phyloP scores from a whole-genome alignment of 139 green algal genomes.

The Ulvella scutata region DNA sequence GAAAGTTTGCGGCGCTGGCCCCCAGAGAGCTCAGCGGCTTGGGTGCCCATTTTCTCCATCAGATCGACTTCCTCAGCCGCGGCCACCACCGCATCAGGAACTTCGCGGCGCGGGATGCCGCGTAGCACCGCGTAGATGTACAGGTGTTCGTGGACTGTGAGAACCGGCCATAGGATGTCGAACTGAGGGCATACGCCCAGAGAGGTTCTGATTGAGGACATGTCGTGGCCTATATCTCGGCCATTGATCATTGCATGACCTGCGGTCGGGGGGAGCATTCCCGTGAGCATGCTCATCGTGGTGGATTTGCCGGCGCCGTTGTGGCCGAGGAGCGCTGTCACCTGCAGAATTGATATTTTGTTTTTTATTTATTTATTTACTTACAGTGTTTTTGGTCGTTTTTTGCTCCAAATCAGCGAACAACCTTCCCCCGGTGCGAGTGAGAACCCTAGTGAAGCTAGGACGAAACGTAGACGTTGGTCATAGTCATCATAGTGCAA shows the following conservation, averaged over 20 bases:
- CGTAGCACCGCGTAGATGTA: conserved; percentile 54
- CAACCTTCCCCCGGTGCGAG: too few species aligned
- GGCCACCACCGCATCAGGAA: background rate
- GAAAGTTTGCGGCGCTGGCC: conserved; percentile 60
- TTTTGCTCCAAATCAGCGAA: too few species aligned
- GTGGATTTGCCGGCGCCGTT: conserved; percentile 70
- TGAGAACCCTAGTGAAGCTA: too few species aligned
- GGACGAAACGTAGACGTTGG: too few species aligned
- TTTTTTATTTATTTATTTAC: too few species aligned
- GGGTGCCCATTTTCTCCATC: conserved; percentile 18
- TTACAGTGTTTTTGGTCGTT: too few species aligned
- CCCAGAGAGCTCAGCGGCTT: conserved; percentile 45
- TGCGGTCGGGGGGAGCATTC: conserved; percentile 17
- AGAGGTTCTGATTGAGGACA: conserved; percentile 31
- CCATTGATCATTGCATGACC: conserved; percentile 25
- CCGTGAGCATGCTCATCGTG: conserved; percentile 39
- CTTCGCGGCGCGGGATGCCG: conserved; percentile 15
- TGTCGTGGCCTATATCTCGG: conserved; percentile 20
- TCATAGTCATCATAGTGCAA: too few species aligned
- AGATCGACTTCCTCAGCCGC: conserved; percentile 29
- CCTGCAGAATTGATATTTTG: too few species aligned
- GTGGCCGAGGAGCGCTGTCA: conserved; percentile 72
- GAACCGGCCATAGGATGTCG: conserved; percentile 70
- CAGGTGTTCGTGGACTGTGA: conserved; percentile 72
- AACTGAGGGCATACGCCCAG: conserved; percentile 73